Conservation (phyloP, 495 filamentous ascomycete species). For the Cercophora samala region DNA sequence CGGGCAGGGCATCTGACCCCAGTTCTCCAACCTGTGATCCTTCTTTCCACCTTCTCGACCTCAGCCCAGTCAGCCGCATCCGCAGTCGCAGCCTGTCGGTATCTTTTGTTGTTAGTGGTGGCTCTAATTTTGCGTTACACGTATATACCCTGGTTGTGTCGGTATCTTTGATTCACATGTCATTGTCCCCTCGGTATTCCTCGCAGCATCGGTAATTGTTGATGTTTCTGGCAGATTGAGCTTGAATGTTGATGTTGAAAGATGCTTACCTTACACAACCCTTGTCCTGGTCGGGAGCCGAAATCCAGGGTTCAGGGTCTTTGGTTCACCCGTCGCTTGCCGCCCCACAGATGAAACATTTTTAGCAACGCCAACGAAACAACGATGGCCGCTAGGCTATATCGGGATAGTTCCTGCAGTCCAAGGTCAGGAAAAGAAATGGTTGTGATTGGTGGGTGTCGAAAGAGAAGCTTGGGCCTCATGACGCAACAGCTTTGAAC, state of each 20-base stretch:
- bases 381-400: background rate
- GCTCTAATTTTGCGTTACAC: background rate
- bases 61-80: constrained; percentile 3
- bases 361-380: constrained; percentile 2
- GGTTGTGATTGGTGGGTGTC: background rate
- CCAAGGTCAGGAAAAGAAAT: background rate
- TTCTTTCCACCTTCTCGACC: constrained; percentile 1
- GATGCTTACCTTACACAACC: background rate
- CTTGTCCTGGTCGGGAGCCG: background rate
- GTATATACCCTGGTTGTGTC: background rate
- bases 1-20: background rate
- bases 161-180: background rate
- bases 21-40: background rate
- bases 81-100: background rate
- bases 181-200: background rate
- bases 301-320: constrained; percentile 2
- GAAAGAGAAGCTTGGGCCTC: background rate
- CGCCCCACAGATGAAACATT: constrained; percentile 3
- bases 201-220: background rate
- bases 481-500: background rate
- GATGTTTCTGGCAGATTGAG: background rate
- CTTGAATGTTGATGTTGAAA: background rate
- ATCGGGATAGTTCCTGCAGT: background rate
- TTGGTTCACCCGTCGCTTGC: background rate
- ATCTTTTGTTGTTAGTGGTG: background rate